Percentiles rank a stretch among this genome's conserved stretches.
These are phyloP conservation scores for Chaetothyriales sp. DNA, from an alignment of 2,329 filamentous ascomycete species.

Conservation along the genomic window DNA sequence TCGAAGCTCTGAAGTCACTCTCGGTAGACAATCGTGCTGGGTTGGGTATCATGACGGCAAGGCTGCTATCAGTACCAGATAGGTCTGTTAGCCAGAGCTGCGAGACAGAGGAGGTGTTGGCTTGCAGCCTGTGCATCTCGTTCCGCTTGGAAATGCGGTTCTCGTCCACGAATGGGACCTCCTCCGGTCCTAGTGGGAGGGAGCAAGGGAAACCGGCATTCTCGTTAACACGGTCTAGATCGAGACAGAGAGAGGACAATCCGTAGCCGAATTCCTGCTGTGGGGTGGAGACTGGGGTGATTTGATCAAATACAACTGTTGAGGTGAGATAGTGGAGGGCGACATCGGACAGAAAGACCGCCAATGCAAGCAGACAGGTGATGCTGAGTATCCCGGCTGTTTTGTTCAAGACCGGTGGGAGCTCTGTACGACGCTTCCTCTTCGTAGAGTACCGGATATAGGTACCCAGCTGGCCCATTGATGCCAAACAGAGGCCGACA, in stretches of 20 bases:
- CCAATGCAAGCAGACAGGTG: constrained; percentile 3
- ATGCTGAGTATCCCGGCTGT: constrained; percentile 5
- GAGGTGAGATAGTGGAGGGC: constrained; percentile 9
- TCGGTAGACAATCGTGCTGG: constrained; percentile 3
- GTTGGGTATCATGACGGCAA: constrained; percentile 11
- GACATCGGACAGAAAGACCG: constrained; percentile 8
- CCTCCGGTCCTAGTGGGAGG: constrained; percentile 1
- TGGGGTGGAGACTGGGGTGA: constrained; percentile 1
- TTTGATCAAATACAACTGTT: constrained; percentile 5
- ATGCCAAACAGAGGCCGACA: constrained; percentile 13
- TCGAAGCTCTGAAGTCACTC: constrained; percentile 10
- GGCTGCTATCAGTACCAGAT: constrained; percentile 1
- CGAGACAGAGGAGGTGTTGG: constrained; percentile 8
- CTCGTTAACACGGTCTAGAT: constrained; percentile 6
- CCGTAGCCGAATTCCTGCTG: constrained; percentile 5
- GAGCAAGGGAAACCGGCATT: constrained; percentile 15
- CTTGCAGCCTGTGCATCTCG: constrained; percentile 11
- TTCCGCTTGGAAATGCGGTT: constrained; percentile 8
- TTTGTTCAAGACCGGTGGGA: constrained; percentile 4
- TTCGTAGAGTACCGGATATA: constrained; percentile 10
- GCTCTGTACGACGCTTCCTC: constrained; percentile 1
- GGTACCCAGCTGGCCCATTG: constrained; percentile 9
- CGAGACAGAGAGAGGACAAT: constrained; percentile 8
- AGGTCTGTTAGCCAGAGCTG: constrained; percentile 7
- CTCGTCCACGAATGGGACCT: constrained; percentile 1